Percentiles rank a stretch among this genome's conserved stretches.
Conservation (phyloP, 139 green algal species). For the Diplosphaera chodatii region DNA sequence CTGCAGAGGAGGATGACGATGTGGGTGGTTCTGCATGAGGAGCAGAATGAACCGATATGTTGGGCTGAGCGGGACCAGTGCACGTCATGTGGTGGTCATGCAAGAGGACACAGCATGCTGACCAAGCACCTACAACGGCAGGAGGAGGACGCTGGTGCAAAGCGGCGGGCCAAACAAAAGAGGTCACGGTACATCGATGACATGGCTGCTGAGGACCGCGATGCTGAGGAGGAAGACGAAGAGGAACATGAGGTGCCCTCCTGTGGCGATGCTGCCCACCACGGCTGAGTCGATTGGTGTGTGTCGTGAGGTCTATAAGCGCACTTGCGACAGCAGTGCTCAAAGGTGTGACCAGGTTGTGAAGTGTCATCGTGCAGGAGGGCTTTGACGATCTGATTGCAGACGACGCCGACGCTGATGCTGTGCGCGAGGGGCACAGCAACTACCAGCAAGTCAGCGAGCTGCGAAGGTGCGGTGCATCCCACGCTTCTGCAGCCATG, state of each 20-base stretch:
- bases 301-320: too few relatives aligned
- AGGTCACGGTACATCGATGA: conserved; percentile 77
- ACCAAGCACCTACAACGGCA: too few relatives aligned
- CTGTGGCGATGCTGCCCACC: too few relatives aligned
- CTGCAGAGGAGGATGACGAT: conserved; percentile 36
- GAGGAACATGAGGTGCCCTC: conserved; percentile 20
- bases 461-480: conserved; percentile 32
- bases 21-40: too few relatives aligned
- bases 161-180: conserved; percentile 17
- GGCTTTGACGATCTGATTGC: conserved; percentile 72
- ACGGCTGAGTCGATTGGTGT: too few relatives aligned
- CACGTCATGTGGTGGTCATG: too few relatives aligned
- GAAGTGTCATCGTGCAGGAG: too few relatives aligned
- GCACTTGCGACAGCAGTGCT: too few relatives aligned
- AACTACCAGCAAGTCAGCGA: conserved; percentile 19
- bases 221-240: conserved; percentile 82
- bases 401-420: conserved; percentile 47
- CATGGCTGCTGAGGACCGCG: conserved; percentile 78
- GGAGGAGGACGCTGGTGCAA: conserved; percentile 20
- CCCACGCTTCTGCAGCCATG: too few relatives aligned
- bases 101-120: neutral
- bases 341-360: too few relatives aligned
- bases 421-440: conserved; percentile 24
- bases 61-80: too few relatives aligned
- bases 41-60: too few relatives aligned